Conservation (phyloP, 2,329 filamentous ascomycete species). For the Didymella glomerata region DNA sequence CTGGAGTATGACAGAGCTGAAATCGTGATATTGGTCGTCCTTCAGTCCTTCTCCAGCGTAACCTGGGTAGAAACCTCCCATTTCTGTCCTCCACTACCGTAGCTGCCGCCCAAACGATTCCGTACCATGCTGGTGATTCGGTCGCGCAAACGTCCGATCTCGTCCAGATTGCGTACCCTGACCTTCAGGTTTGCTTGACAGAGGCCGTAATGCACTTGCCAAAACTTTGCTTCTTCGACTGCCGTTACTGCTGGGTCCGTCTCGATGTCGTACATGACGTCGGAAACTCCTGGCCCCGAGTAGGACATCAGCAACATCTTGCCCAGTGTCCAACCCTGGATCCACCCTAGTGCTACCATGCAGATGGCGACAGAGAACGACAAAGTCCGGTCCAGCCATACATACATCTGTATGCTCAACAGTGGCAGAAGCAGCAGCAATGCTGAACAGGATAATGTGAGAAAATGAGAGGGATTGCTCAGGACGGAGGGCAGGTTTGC, state of each 20-base stretch:
- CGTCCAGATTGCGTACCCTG: slow-evolving; percentile 69
- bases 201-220: slow-evolving; percentile 97
- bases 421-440: slow-evolving; percentile 83
- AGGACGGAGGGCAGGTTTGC: slow-evolving; percentile 84
- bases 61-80: slow-evolving; percentile 96
- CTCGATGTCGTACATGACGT: slow-evolving; percentile 85
- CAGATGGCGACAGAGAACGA: slow-evolving; percentile 81
- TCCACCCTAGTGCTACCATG: slow-evolving; percentile 88
- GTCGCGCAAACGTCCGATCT: slow-evolving; percentile 75
- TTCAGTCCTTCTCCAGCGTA: slow-evolving; percentile 60
- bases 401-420: slow-evolving; percentile 80
- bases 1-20: slow-evolving; percentile 27
- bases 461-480: slow-evolving; percentile 92
- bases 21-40: slow-evolving; percentile 8
- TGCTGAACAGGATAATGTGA: slow-evolving; percentile 86
- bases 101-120: slow-evolving; percentile 86
- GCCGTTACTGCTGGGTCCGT: slow-evolving; percentile 76
- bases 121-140: slow-evolving; percentile 81
- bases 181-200: slow-evolving; percentile 95
- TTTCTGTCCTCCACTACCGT: slow-evolving; percentile 78
- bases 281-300: slow-evolving; percentile 66
- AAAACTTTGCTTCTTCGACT: slow-evolving; percentile 92
- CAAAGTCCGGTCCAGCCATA: slow-evolving; percentile 82
- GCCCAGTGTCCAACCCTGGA: slow-evolving; percentile 84
- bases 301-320: slow-evolving; percentile 98